Evolutionary conservation across 805 yeast species (phyloP).

Genomic region (Yamadazyma olivae): DNA sequence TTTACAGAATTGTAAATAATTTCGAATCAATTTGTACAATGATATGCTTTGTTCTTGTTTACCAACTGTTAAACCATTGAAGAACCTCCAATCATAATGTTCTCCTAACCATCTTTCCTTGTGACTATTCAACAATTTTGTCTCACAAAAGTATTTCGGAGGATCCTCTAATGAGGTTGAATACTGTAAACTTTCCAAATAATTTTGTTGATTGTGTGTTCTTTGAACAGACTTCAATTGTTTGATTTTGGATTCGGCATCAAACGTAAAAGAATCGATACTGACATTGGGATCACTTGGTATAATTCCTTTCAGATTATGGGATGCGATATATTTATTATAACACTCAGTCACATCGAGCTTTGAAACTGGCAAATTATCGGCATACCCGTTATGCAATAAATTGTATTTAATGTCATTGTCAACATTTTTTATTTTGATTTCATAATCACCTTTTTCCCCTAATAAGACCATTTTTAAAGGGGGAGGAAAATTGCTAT

Average conservation of each 20-base stretch:
- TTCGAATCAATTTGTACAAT: slow-evolving; percentile 51
- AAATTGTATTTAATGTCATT: slow-evolving; percentile 23
- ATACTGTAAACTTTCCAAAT: slow-evolving; percentile 16
- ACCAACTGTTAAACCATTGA: slow-evolving; percentile 22
- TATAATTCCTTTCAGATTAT: not conserved
- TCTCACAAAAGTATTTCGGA: slow-evolving; percentile 32
- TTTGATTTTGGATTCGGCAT: slow-evolving; percentile 15
- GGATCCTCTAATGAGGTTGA: slow-evolving; percentile 16
- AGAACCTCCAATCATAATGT: slow-evolving; percentile 41
- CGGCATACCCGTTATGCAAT: slow-evolving; percentile 5
- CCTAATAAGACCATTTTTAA: slow-evolving; percentile 28
- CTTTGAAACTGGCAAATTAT: not conserved
- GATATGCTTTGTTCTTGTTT: slow-evolving; percentile 32
- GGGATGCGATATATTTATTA: not conserved
- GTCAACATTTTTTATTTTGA: slow-evolving; percentile 16
- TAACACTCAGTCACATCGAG: not conserved
- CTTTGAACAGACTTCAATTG: slow-evolving; percentile 9
- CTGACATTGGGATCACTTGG: not conserved
- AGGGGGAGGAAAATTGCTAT: slow-evolving; percentile 26
- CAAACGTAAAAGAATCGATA: slow-evolving; percentile 20
- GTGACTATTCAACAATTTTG: slow-evolving; percentile 17
- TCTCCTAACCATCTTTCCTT: slow-evolving; percentile 22
- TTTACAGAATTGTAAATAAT: slow-evolving; percentile 48
- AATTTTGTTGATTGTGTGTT: slow-evolving; percentile 16
- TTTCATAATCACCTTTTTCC: slow-evolving; percentile 20